These are phyloP conservation scores for Ananas comosus DNA, from an alignment of 176 grass and related monocot genomes.

Conservation along the genomic window DNA sequence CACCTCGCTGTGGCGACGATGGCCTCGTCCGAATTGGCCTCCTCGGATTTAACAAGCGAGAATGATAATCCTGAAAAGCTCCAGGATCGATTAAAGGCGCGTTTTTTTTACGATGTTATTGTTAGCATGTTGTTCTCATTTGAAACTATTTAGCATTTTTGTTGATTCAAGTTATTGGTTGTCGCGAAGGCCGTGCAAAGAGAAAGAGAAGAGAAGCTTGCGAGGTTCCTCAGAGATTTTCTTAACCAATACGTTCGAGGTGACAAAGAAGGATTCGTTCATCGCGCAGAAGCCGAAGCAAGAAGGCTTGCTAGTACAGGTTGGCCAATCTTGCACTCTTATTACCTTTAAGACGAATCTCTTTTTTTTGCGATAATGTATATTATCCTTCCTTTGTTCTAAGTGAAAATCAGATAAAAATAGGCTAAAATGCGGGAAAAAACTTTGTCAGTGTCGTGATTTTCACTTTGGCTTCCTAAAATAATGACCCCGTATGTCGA, in stretches of 20 bases:
- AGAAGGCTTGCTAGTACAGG: slow-evolving; percentile 69
- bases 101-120: slow-evolving; percentile 4
- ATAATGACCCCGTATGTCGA: neutral
- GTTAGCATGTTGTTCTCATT: neutral
- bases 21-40: slow-evolving; percentile 67
- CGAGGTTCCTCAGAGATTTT: slow-evolving; percentile 72
- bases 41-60: slow-evolving; percentile 56
- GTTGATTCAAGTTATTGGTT: slow-evolving; percentile 16
- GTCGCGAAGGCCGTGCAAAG: slow-evolving; percentile 66
- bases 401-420: too few relatives aligned
- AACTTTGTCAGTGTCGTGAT: too few relatives aligned
- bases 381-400: too few relatives aligned
- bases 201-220: slow-evolving; percentile 89
- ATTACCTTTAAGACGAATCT: slow-evolving; percentile 4
- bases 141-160: neutral
- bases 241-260: slow-evolving; percentile 68
- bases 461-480: too few relatives aligned
- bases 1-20: slow-evolving; percentile 86
- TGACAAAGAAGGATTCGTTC: slow-evolving; percentile 61
- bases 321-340: slow-evolving; percentile 22
- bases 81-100: slow-evolving; percentile 89
- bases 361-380: slow-evolving; percentile 3
- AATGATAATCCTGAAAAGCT: slow-evolving; percentile 67
- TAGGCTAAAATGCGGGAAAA: too few relatives aligned
- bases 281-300: slow-evolving; percentile 60